A percentile compares a stretch with the other conserved stretches of the same genome.
Conservation (phyloP, 2,329 filamentous ascomycete species). For the Triangularia verruculosa region DNA sequence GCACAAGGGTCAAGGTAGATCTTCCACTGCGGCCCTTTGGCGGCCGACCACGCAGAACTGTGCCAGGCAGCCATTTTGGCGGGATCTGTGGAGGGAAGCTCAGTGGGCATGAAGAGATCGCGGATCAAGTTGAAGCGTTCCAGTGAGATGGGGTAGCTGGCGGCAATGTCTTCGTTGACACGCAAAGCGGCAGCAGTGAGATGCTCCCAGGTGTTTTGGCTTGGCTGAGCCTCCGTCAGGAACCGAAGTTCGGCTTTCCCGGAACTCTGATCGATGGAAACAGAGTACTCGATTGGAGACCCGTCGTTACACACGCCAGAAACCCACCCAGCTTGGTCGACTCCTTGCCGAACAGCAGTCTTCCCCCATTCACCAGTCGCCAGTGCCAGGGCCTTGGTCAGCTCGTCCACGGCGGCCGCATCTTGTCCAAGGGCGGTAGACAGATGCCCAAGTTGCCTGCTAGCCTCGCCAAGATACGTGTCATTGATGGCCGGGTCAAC, state of each 20-base stretch:
- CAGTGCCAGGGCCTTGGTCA: conserved; percentile 4
- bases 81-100: background rate
- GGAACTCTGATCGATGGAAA: conserved; percentile 1
- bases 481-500: background rate
- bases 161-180: background rate
- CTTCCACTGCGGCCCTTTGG: conserved; percentile 9
- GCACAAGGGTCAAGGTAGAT: conserved; percentile 9
- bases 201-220: background rate
- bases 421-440: conserved; percentile 1
- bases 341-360: background rate
- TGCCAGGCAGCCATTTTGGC: conserved; percentile 6
- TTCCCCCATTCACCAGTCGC: conserved; percentile 7
- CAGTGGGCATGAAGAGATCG: conserved; percentile 1
- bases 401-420: background rate
- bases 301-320: conserved; percentile 9
- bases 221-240: conserved; percentile 10
- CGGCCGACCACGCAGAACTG: conserved; percentile 2
- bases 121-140: background rate
- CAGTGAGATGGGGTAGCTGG: background rate
- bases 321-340: background rate
- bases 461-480: background rate
- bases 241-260: conserved; percentile 10
- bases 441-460: conserved; percentile 3
- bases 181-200: background rate
- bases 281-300: conserved; percentile 8